Conservation (phyloP, 2,329 filamentous ascomycete species). For the Neonectria ditissima region DNA sequence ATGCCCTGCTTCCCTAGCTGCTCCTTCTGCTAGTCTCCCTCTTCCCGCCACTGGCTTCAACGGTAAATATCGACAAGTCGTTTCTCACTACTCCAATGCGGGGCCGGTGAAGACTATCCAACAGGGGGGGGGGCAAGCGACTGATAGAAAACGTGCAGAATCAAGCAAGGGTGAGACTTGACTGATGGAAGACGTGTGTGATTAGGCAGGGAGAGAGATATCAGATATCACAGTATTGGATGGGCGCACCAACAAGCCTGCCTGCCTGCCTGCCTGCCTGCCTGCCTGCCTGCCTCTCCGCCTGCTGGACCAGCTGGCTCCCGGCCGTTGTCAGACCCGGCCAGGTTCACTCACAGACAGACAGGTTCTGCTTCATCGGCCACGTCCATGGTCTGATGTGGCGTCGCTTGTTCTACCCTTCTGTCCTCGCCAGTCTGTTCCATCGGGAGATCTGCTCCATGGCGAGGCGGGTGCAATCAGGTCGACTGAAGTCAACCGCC, state of each 20-base stretch:
- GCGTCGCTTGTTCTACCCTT: conserved; percentile 31
- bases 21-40: conserved; percentile 7
- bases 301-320: neutral
- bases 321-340: conserved; percentile 21
- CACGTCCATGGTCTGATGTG: conserved; percentile 30
- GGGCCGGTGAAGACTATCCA: conserved; percentile 14
- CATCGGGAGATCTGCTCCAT: conserved; percentile 25
- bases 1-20: conserved; percentile 9
- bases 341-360: conserved; percentile 1
- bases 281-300: neutral
- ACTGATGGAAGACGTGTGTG: conserved; percentile 4
- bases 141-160: conserved; percentile 5
- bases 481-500: neutral
- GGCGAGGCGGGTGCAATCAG: neutral
- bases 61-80: conserved; percentile 21
- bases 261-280: neutral
- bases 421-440: conserved; percentile 3
- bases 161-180: conserved; percentile 1
- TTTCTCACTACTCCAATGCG: conserved; percentile 15
- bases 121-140: conserved; percentile 8
- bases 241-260: neutral
- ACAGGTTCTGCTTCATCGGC: conserved; percentile 22
- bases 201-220: neutral
- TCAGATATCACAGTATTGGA: conserved; percentile 1
- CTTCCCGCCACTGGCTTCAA: conserved; percentile 3